Conservation (phyloP, 305 asterid genomes). For the Coffea humblotiana region DNA sequence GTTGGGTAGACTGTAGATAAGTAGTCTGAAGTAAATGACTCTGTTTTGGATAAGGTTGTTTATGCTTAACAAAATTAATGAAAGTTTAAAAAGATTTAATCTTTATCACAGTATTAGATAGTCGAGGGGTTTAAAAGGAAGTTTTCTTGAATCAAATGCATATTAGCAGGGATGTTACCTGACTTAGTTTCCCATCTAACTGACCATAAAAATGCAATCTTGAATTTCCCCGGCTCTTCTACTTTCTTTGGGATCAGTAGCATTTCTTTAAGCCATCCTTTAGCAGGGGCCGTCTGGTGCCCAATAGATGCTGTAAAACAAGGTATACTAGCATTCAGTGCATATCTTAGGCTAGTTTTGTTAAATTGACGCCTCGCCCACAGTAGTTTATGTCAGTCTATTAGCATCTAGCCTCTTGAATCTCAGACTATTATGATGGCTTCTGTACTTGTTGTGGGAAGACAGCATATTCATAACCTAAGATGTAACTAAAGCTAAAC, state of each 20-base stretch:
- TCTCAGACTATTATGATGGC: background rate
- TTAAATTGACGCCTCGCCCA: background rate
- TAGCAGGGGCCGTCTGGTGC: background rate
- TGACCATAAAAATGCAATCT: background rate
- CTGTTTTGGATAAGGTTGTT: background rate
- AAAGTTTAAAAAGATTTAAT: background rate
- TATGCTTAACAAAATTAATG: background rate
- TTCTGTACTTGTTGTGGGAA: background rate
- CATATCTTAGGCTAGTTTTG: background rate
- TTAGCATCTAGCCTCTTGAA: background rate
- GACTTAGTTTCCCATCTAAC: background rate
- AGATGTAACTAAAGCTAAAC: background rate
- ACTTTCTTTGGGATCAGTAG: background rate
- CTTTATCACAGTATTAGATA: background rate
- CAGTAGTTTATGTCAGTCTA: background rate
- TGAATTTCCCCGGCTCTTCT: background rate
- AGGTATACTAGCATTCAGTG: background rate
- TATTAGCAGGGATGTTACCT: background rate
- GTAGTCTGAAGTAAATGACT: background rate
- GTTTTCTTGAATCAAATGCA: background rate
- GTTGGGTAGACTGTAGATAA: background rate
- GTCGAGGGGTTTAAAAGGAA: background rate
- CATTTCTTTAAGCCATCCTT: background rate
- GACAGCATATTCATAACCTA: background rate
- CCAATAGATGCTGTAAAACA: background rate